Evolutionary conservation across 208 protist genomes (phyloP), one percentile per base, ranked within the genome.

Genomic region (Crithidia mellificae): DNA sequence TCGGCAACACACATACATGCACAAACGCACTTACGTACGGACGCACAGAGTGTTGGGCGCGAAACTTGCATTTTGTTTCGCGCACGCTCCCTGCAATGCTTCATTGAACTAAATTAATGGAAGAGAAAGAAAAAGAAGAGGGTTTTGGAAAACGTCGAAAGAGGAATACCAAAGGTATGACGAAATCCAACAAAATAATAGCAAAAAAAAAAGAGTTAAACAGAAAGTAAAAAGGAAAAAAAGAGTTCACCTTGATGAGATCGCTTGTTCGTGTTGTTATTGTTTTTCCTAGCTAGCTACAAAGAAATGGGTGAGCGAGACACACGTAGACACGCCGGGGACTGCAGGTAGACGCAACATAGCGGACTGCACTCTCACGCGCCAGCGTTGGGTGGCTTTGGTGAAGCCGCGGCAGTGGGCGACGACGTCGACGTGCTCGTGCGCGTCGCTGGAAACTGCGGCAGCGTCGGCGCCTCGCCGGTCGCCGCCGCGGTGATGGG

Each of bases 31-130:
- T 6, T n/a, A 46, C 41, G 41, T 6, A 22, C 14, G 20, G 6
- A 32, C 44, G 46, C 32, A 63, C 57, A 63, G 57, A 63, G 57
- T 63, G 57, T 53, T 50, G 57, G 44, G 44, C 57, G 57, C 2
- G 12, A 50, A 63, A 52, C 44, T 63, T 2, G 12, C 27, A 36
- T 6, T 52, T 29, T 41, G 29, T 41, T 41, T 50, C 15, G 29
- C 57, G 57, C 57, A 47, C 25, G 57, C 25, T 51, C 43, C 43
- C 57, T 63, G 57, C 17, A 55, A 30, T 27, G 44, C 41, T 38
- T 63, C 39, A 51, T 12, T n/a, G 25, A 22, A 53, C 57, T 24
- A 49, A 57, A 57, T 39, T 14, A 46, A 49, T 30, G 20, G 19
- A n/a, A 55, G 32, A 65, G n/a, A 52, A n/a, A n/a, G n/a, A n/a